Percentiles rank a stretch among this genome's conserved stretches.
phyloP scores from a whole-genome alignment of 176 grass and related monocot species.

The Rhynchospora pubera region DNA sequence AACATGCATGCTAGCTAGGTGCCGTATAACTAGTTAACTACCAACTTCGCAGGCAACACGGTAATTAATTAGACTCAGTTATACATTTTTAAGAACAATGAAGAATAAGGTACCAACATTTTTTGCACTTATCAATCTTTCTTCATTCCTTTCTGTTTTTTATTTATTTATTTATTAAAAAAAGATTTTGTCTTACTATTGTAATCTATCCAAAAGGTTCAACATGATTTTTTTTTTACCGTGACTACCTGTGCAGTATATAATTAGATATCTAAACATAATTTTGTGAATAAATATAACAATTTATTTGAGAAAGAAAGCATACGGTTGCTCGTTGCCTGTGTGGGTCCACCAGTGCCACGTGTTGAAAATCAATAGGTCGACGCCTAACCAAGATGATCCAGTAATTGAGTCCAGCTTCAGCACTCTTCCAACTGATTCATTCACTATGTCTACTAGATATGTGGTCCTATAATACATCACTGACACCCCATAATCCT shows the following conservation, averaged over 20 bases:
- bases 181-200: too few species aligned
- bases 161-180: too few species aligned
- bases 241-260: too few species aligned
- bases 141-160: too few species aligned
- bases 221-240: too few species aligned
- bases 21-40: background rate
- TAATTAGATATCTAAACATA: too few species aligned
- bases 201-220: too few species aligned
- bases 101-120: background rate
- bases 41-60: background rate
- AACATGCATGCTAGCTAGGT: too few species aligned
- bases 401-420: slow-evolving; percentile 81
- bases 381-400: slow-evolving; percentile 49
- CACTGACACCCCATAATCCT: slow-evolving; percentile 75
- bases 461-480: slow-evolving; percentile 74
- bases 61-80: background rate
- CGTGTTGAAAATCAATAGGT: slow-evolving; percentile 81
- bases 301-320: background rate
- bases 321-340: slow-evolving; percentile 72
- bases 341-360: slow-evolving; percentile 99
- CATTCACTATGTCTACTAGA: slow-evolving; percentile 72
- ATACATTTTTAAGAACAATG: background rate
- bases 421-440: slow-evolving; percentile 61
- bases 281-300: too few species aligned
- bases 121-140: background rate